Evolutionary conservation across 345 rosid species (phyloP).

Genomic region (Eucalyptus erythrocorys): DNA sequence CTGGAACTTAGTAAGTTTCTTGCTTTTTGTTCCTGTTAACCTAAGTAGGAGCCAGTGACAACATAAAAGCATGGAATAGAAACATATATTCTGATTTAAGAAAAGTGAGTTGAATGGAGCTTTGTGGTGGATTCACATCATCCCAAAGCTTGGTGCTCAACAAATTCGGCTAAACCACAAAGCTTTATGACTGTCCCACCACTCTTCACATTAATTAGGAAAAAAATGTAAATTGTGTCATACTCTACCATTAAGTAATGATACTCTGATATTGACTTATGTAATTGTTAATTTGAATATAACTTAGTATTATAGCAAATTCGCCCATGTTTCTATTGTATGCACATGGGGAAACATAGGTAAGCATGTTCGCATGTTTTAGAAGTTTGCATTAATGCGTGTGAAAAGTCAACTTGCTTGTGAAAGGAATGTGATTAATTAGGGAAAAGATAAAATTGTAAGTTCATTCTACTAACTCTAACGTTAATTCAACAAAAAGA

Average conservation of each 20-base stretch:
- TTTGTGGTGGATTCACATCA: no score
- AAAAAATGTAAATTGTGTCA: background rate
- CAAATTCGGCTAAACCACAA: no score
- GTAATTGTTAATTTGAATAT: background rate
- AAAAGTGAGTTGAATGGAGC: no score
- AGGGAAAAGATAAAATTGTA: background rate
- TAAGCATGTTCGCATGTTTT: background rate
- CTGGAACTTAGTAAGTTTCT: conserved; percentile 16
- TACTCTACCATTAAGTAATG: background rate
- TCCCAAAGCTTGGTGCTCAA: no score
- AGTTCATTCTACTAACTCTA: background rate
- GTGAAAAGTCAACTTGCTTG: background rate
- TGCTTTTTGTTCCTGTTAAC: background rate
- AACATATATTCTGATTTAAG: no score
- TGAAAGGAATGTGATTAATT: background rate
- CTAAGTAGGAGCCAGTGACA: background rate
- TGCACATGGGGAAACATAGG: background rate
- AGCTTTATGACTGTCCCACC: no score
- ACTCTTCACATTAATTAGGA: no score
- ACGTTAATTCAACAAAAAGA: background rate
- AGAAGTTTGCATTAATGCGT: rapidly evolving
- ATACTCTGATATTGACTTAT: no score
- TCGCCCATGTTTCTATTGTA: background rate
- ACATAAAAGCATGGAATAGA: background rate
- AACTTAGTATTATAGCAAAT: background rate